phyloP scores from a whole-genome alignment of 306 rosid genomes.

The Oxytropis ochrocephala region DNA sequence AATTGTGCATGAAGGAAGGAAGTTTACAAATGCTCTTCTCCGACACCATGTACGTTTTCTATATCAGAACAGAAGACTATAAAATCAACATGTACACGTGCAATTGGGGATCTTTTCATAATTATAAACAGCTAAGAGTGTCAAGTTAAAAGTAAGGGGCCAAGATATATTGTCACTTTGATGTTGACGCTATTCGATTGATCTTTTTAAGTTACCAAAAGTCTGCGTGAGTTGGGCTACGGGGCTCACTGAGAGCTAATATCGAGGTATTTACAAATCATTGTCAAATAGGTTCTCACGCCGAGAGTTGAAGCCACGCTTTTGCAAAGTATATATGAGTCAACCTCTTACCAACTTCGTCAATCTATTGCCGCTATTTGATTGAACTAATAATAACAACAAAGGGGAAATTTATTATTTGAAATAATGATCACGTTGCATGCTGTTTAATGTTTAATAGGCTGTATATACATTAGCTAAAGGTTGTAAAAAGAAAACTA shows the following conservation, averaged over 20 bases:
- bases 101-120: constrained; percentile 31
- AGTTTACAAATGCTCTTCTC: constrained; percentile 31
- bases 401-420: neutral
- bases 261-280: too few species aligned
- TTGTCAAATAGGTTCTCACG: too few species aligned
- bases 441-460: too few species aligned
- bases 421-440: neutral
- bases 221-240: too few species aligned
- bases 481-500: too few species aligned
- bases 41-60: constrained; percentile 4
- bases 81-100: constrained; percentile 29
- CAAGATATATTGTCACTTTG: constrained; percentile 21
- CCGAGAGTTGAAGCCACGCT: too few species aligned
- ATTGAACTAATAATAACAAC: constrained; percentile 8
- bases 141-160: constrained; percentile 26
- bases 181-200: constrained; percentile 15
- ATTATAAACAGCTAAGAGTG: constrained; percentile 43
- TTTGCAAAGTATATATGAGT: too few species aligned
- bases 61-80: neutral
- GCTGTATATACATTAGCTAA: too few species aligned
- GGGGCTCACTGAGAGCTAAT: too few species aligned
- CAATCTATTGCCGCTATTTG: too few species aligned
- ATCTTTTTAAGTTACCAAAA: too few species aligned
- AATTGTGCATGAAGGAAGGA: constrained; percentile 19
- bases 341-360: too few species aligned